phyloP scores from a whole-genome alignment of 1,284 basidiomycete species.

The Heterobasidion annosum region DNA sequence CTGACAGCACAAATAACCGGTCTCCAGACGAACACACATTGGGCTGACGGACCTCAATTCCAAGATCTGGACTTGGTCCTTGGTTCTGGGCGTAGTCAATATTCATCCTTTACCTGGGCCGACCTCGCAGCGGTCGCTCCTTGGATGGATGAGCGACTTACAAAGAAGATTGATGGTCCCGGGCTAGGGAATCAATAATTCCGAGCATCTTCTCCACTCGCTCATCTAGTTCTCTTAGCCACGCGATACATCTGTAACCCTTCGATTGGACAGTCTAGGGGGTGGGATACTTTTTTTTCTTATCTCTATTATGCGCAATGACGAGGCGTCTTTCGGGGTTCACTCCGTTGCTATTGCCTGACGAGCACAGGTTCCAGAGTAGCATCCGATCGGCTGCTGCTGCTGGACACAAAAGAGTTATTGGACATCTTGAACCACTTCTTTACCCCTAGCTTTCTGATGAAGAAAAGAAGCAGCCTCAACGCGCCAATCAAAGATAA shows the following conservation, averaged over 20 bases:
- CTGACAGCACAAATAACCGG: constrained; percentile 54
- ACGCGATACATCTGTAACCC: not conserved
- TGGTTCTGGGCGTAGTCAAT: constrained; percentile 44
- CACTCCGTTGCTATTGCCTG: too few species aligned
- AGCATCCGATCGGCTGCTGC: too few species aligned
- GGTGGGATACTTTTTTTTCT: too few species aligned
- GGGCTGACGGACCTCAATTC: constrained; percentile 23
- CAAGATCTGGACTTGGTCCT: constrained; percentile 43
- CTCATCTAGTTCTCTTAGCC: not conserved
- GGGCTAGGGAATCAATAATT: constrained; percentile 47
- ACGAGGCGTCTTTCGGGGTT: too few species aligned
- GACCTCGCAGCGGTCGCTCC: constrained; percentile 67
- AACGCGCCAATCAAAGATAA: too few species aligned
- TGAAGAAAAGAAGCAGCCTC: too few species aligned
- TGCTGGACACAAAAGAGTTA: not conserved
- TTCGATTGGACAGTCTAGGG: too few species aligned
- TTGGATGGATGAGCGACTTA: constrained; percentile 61
- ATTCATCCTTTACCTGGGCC: constrained; percentile 57
- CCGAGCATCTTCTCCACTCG: not conserved
- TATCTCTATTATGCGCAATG: too few species aligned
- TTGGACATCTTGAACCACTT: not conserved
- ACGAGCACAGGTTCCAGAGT: too few species aligned
- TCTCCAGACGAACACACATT: constrained; percentile 29
- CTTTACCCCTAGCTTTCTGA: too few species aligned
- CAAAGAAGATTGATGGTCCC: constrained; percentile 54